Evolutionary conservation across 192 early-diverging fungal species (phyloP).

Genomic region (Podila epicladia): DNA sequence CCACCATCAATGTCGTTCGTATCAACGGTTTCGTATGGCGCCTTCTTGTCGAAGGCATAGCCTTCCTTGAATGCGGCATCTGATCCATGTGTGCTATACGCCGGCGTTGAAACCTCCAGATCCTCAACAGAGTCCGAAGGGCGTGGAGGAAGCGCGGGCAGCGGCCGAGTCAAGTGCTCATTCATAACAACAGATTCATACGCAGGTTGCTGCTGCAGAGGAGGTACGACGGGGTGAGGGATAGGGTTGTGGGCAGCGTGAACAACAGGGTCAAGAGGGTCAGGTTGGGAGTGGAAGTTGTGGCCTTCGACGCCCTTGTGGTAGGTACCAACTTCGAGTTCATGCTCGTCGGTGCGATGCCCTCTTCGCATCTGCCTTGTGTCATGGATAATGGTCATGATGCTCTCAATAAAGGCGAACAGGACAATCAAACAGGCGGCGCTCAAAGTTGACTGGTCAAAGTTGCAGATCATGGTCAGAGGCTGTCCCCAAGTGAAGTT

Average conservation of each 20-base stretch:
- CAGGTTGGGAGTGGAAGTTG: background rate
- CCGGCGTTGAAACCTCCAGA: background rate
- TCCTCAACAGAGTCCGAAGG: background rate
- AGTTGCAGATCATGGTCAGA: constrained; percentile 12
- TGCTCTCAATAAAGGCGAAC: constrained; percentile 9
- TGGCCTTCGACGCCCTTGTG: background rate
- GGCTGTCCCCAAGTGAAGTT: background rate
- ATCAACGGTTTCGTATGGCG: background rate
- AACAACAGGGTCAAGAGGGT: background rate
- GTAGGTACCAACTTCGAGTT: background rate
- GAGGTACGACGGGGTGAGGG: background rate
- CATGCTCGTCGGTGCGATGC: background rate
- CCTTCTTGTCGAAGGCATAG: background rate
- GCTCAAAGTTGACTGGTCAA: constrained; percentile 5
- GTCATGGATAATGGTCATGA: constrained; percentile 8
- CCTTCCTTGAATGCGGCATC: background rate
- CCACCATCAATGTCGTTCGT: background rate
- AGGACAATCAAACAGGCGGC: background rate
- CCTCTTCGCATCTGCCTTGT: background rate
- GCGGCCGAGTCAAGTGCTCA: background rate
- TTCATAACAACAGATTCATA: background rate
- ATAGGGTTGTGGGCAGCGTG: background rate
- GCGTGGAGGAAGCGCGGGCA: background rate
- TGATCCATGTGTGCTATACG: background rate
- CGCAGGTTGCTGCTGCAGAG: background rate